Percentiles rank a stretch among this genome's conserved stretches.
These are phyloP conservation scores for Synchytrium microbalum DNA, from an alignment of 371 early-diverging fungal species.

Conservation along the genomic window DNA sequence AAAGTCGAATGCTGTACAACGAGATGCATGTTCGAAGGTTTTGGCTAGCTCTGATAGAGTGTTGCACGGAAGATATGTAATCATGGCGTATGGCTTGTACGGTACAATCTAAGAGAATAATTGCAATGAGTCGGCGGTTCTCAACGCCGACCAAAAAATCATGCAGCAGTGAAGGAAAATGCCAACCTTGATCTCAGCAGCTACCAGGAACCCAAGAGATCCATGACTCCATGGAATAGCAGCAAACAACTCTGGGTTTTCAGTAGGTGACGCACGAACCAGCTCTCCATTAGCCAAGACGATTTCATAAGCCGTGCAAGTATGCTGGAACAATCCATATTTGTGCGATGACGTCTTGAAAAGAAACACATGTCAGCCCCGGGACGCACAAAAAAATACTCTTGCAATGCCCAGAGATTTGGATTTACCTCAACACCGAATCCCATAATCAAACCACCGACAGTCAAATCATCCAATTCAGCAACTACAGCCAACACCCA, in stretches of 20 bases:
- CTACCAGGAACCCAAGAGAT: constrained; percentile 34
- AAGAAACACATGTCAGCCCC: no score
- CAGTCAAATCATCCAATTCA: constrained; percentile 34
- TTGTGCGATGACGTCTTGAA: constrained; percentile 39
- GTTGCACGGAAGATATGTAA: constrained; percentile 25
- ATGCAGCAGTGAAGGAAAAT: constrained; percentile 35
- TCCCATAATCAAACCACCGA: constrained; percentile 37
- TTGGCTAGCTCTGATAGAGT: constrained; percentile 7
- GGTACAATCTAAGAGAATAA: no score
- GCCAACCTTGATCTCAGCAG: constrained; percentile 34
- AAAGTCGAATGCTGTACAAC: constrained; percentile 12
- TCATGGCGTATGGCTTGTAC: no score
- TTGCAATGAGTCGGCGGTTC: no score
- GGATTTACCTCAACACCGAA: constrained; percentile 40
- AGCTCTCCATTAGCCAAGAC: constrained; percentile 29
- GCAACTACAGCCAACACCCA: constrained; percentile 33
- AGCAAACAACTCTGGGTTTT: constrained; percentile 37
- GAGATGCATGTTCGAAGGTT: neutral
- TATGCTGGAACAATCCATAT: constrained; percentile 36
- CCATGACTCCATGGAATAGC: constrained; percentile 43
- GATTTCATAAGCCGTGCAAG: constrained; percentile 29
- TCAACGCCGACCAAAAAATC: no score
- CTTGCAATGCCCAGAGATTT: no score
- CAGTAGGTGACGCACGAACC: constrained; percentile 19
- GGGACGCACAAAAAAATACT: no score